phyloP scores from a whole-genome alignment of 805 yeast genomes.

The Kregervanrija fluxuum region DNA sequence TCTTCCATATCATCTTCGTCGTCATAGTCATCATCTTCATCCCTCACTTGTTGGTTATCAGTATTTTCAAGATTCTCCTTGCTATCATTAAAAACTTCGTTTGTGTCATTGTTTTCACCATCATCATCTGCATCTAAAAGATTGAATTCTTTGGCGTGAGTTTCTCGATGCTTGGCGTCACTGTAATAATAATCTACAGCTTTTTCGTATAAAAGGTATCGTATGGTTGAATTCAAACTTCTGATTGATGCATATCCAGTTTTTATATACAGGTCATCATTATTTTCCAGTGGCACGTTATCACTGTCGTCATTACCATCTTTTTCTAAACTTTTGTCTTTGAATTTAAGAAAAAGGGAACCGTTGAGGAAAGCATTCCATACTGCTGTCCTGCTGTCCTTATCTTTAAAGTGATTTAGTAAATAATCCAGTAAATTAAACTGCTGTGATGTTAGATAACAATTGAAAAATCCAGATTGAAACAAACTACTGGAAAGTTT shows the following conservation, averaged over 20 bases:
- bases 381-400: constrained; percentile 11
- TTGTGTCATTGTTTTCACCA: constrained; percentile 1
- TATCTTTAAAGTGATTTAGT: constrained; percentile 27
- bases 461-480: constrained; percentile 34
- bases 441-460: constrained; percentile 50
- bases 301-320: constrained; percentile 12
- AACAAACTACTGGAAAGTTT: constrained; percentile 30
- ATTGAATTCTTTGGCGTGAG: constrained; percentile 14
- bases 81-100: constrained; percentile 1
- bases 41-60: constrained; percentile 9
- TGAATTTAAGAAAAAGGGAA: constrained; percentile 24
- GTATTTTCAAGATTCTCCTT: not conserved
- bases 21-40: constrained; percentile 27
- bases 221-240: constrained; percentile 52
- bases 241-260: constrained; percentile 42
- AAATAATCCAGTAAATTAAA: constrained; percentile 41
- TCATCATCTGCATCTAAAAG: constrained; percentile 21
- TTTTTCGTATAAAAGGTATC: constrained; percentile 68
- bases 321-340: constrained; percentile 1
- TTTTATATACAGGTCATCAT: constrained; percentile 33
- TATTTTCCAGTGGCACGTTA: constrained; percentile 21
- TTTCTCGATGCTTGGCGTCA: constrained; percentile 4
- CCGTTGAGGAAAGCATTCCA: constrained; percentile 46
- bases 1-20: constrained; percentile 24
- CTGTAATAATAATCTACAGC: constrained; percentile 40